Evolutionary conservation across 208 protist species (phyloP).

Genomic region (Leishmania major): DNA sequence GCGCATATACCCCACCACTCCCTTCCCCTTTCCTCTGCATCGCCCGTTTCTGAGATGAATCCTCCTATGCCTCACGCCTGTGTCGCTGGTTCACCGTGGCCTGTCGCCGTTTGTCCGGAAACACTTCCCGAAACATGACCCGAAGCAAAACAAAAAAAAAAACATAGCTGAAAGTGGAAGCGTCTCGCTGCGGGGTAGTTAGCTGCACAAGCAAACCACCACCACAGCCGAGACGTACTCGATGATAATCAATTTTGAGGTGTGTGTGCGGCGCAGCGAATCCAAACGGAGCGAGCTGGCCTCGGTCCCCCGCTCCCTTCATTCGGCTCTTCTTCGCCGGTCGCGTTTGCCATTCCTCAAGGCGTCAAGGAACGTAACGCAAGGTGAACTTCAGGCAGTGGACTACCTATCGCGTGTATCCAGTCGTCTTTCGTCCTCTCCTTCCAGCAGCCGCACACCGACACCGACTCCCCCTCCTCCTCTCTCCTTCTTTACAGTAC

Average conservation of each 20-base stretch:
- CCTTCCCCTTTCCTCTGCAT: background rate
- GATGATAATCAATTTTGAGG: background rate
- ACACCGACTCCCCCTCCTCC: background rate
- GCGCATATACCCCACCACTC: background rate
- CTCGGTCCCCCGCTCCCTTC: background rate
- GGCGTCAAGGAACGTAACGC: background rate
- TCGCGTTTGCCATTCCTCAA: background rate
- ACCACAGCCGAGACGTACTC: background rate
- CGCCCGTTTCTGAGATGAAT: background rate
- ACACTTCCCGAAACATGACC: background rate
- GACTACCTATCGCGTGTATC: background rate
- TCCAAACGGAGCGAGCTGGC: background rate
- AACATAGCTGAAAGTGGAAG: background rate
- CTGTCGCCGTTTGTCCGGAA: background rate
- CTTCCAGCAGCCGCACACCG: background rate
- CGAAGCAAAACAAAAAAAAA: background rate
- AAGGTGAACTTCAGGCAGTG: background rate
- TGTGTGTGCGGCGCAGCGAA: background rate
- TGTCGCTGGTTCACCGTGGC: background rate
- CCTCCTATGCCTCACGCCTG: background rate
- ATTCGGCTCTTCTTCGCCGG: background rate
- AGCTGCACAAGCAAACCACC: background rate
- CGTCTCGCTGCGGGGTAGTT: background rate
- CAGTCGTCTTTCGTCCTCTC: too few relatives aligned
- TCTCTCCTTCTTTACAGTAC: background rate